Conservation (phyloP, 176 grass and related monocot species). For the Tillandsia leiboldiana region DNA sequence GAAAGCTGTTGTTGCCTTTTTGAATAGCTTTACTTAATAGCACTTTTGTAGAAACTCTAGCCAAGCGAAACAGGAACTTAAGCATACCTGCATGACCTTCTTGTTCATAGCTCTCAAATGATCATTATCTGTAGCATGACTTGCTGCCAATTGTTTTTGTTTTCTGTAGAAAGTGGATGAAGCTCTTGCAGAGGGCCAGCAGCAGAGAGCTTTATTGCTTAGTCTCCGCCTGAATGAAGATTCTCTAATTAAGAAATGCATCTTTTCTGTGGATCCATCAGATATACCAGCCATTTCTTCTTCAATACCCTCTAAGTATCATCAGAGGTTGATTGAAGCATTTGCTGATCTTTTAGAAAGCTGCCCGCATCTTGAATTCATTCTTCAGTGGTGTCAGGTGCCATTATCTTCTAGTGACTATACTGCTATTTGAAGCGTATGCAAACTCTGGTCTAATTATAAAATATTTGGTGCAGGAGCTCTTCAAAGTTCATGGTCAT, state of each 20-base stretch:
- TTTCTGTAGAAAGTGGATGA: slow-evolving; percentile 75
- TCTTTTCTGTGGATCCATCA: slow-evolving; percentile 67
- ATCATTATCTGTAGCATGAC: slow-evolving; percentile 1
- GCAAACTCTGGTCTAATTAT: not conserved
- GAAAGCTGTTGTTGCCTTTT: too few relatives aligned
- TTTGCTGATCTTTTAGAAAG: slow-evolving; percentile 75
- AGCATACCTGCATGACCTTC: not conserved
- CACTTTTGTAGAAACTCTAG: too few relatives aligned
- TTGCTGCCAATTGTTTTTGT: not conserved
- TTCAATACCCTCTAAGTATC: slow-evolving; percentile 56
- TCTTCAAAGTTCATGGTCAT: slow-evolving; percentile 78
- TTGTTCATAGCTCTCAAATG: not conserved
- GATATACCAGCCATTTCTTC: slow-evolving; percentile 51
- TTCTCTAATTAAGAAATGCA: slow-evolving; percentile 82
- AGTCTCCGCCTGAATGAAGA: slow-evolving; percentile 87
- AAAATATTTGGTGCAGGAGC: slow-evolving; percentile 38
- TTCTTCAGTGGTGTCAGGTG: slow-evolving; percentile 86
- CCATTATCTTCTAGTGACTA: not conserved
- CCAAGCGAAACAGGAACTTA: too few relatives aligned
- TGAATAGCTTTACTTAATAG: too few relatives aligned
- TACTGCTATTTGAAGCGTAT: not conserved
- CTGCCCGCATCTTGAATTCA: slow-evolving; percentile 88
- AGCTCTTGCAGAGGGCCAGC: slow-evolving; percentile 63
- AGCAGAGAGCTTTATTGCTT: slow-evolving; percentile 75
- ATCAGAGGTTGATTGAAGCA: slow-evolving; percentile 82